These are phyloP conservation scores for Fusarium torulosum DNA, from an alignment of 2,329 filamentous ascomycete species.

Conservation along the genomic window DNA sequence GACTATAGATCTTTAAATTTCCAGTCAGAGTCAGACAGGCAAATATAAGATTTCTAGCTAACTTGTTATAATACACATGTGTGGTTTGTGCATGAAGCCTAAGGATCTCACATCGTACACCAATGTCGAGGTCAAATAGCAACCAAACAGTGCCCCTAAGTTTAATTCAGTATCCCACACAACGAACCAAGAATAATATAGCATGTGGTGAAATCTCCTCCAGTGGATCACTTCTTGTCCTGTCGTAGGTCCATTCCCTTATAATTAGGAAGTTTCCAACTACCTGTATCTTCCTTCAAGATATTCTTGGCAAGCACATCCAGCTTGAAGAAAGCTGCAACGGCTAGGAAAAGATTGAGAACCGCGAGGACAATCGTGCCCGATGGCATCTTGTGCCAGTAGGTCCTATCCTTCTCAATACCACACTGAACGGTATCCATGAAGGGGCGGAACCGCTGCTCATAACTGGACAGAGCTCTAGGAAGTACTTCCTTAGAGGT, in stretches of 20 bases:
- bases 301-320: background rate
- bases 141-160: too few relatives aligned
- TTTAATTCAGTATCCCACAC: too few relatives aligned
- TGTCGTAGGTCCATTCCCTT: background rate
- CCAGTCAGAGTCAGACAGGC: too few relatives aligned
- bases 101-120: too few relatives aligned
- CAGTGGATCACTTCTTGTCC: background rate
- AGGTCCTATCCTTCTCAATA: constrained; percentile 4
- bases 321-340: background rate
- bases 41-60: too few relatives aligned
- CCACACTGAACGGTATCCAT: constrained; percentile 1
- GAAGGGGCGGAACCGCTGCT: background rate
- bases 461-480: background rate
- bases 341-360: background rate
- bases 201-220: too few relatives aligned
- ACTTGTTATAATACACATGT: too few relatives aligned
- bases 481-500: background rate
- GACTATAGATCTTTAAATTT: too few relatives aligned
- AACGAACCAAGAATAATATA: too few relatives aligned
- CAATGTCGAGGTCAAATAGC: too few relatives aligned
- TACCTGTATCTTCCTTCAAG: constrained; percentile 1
- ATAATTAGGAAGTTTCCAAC: background rate
- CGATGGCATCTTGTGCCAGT: background rate
- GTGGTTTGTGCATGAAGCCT: too few relatives aligned
- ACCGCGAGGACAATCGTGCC: background rate